phyloP scores from a whole-genome alignment of 2,329 filamentous ascomycete species.

The Raffaelea deltoideospora region DNA sequence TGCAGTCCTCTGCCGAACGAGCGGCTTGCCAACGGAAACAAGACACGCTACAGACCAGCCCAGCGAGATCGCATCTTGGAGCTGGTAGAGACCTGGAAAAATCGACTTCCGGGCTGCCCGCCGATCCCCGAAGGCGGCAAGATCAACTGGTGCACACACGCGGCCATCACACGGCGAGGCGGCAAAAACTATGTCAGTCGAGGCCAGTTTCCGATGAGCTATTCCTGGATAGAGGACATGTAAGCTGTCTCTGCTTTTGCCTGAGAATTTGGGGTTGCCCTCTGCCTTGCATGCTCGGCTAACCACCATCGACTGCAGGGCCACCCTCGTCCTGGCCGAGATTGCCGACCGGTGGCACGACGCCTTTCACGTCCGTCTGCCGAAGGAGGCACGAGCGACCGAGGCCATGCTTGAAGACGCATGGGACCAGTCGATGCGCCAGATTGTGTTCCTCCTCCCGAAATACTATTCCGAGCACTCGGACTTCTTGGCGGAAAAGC shows the following conservation, averaged over 20 bases:
- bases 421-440: background rate
- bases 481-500: background rate
- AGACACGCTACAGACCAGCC: no score
- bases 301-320: background rate
- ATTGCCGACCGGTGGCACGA: conserved; percentile 3
- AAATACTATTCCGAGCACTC: background rate
- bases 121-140: background rate
- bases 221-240: conserved; percentile 5
- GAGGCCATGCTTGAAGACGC: background rate
- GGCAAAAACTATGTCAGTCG: conserved; percentile 2
- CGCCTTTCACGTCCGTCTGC: background rate
- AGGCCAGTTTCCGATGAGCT: background rate
- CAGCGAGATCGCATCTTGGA: background rate
- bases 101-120: background rate
- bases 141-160: conserved; percentile 4
- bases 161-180: conserved; percentile 2
- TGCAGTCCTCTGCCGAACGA: no score
- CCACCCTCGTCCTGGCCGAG: background rate
- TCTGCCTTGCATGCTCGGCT: background rate
- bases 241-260: background rate
- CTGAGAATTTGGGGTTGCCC: no score
- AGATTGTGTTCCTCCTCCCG: background rate
- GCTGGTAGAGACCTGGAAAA: background rate
- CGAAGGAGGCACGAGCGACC: background rate
- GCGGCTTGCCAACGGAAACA: no score